A percentile compares a stretch with the other conserved stretches of the same genome.
phyloP scores from a whole-genome alignment of 495 filamentous ascomycete genomes.

The Talaromyces liani region DNA sequence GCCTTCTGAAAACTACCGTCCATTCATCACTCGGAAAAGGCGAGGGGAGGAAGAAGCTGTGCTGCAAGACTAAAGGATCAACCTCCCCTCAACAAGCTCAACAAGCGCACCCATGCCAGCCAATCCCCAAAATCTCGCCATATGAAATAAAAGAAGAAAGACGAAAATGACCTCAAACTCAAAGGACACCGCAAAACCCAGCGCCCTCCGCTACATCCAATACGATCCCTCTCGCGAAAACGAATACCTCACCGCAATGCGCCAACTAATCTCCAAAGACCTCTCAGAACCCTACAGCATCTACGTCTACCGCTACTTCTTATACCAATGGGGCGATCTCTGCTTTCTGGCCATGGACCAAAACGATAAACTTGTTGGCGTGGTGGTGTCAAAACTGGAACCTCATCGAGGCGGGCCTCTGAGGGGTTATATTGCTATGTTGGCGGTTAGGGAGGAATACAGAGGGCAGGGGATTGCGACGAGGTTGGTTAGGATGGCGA shows the following conservation, averaged over 20 bases:
- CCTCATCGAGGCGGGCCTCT: slow-evolving; percentile 71
- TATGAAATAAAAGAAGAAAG: background rate
- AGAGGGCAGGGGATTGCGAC: slow-evolving; percentile 89
- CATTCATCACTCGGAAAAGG: background rate
- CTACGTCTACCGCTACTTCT: slow-evolving; percentile 97
- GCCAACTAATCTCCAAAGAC: slow-evolving; percentile 90
- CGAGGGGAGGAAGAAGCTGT: background rate
- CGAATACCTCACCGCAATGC: slow-evolving; percentile 76
- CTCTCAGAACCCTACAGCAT: slow-evolving; percentile 99
- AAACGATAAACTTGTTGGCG: slow-evolving; percentile 56
- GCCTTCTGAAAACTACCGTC: background rate
- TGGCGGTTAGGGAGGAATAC: slow-evolving; percentile 73
- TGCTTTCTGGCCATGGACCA: slow-evolving; percentile 82
- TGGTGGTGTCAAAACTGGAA: slow-evolving; percentile 96
- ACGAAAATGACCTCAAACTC: background rate
- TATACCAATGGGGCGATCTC: slow-evolving; percentile 95
- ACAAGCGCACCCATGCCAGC: too few relatives aligned
- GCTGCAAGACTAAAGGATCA: background rate
- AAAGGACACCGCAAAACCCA: background rate
- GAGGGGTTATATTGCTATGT: slow-evolving; percentile 97
- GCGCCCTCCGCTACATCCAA: slow-evolving; percentile 66
- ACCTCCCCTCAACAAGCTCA: background rate
- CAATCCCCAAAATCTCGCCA: background rate
- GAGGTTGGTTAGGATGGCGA: slow-evolving; percentile 77
- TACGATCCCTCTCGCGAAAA: slow-evolving; percentile 75